phyloP scores from a whole-genome alignment of 1,284 basidiomycete genomes.

The Irpex rosettiformis region DNA sequence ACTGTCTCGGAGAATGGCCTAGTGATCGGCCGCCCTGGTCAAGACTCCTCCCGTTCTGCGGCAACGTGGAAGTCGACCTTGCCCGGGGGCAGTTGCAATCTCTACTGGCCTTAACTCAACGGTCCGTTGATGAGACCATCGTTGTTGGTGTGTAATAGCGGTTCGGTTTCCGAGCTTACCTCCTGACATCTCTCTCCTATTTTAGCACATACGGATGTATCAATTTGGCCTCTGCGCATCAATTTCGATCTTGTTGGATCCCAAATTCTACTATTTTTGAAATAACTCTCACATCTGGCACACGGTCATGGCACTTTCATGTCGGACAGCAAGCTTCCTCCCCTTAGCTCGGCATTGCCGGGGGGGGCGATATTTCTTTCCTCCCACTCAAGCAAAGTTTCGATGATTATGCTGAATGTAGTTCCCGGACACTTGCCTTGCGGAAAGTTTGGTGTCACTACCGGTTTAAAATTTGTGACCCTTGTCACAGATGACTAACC shows the following conservation, averaged over 20 bases:
- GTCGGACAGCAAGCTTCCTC: no score
- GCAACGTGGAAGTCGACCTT: background rate
- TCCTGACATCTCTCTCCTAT: background rate
- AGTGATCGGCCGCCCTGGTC: slow-evolving; percentile 25
- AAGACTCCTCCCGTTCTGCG: background rate
- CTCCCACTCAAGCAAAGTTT: no score
- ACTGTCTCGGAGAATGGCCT: slow-evolving; percentile 61
- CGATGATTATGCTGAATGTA: no score
- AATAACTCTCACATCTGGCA: no score
- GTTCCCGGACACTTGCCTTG: background rate
- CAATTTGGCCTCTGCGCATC: no score
- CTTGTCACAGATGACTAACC: background rate
- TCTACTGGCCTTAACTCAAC: background rate
- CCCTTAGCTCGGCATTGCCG: no score
- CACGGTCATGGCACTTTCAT: no score
- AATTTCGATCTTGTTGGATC: no score
- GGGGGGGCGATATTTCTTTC: no score
- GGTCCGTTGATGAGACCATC: background rate
- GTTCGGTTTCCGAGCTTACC: background rate
- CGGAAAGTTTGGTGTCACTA: background rate
- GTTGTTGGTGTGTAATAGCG: background rate
- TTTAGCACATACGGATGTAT: background rate
- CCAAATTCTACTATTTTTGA: no score
- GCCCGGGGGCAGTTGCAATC: background rate
- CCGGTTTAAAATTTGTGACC: background rate